Evolutionary conservation across 768 basidiomycete genomes (phyloP).

Genomic region (Naganishia onofrii): DNA sequence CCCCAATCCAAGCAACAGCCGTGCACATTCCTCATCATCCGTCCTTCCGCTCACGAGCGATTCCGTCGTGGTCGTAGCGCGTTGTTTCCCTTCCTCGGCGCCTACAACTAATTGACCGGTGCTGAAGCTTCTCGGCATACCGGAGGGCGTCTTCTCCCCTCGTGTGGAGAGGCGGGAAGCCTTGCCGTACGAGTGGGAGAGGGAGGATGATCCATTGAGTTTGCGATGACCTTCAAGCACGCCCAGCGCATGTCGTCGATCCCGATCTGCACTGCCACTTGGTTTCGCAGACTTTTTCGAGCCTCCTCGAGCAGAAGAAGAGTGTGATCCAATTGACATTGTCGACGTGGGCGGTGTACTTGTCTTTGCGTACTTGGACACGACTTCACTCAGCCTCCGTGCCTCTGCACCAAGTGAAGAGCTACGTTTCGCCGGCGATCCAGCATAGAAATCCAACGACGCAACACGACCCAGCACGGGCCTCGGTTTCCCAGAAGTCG

Average conservation of each 20-base stretch:
- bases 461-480: constrained; percentile 25
- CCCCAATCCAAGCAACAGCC: constrained; percentile 31
- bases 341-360: constrained; percentile 19
- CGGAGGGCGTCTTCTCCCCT: not conserved
- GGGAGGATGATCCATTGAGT: constrained; percentile 9
- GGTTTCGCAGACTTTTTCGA: not conserved
- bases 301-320: not conserved
- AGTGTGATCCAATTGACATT: not conserved
- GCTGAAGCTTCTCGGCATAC: constrained; percentile 9
- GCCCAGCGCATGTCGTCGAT: constrained; percentile 13
- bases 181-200: constrained; percentile 3
- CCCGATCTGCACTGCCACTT: not conserved
- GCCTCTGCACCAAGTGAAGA: constrained; percentile 24
- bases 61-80: not conserved
- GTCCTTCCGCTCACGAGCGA: not conserved
- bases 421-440: constrained; percentile 32
- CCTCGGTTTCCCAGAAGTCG: not conserved
- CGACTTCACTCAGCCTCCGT: constrained; percentile 24
- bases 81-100: not conserved
- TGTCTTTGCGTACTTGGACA: constrained; percentile 12
- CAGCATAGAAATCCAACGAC: constrained; percentile 32
- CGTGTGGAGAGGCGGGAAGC: not conserved
- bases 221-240: constrained; percentile 6
- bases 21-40: constrained; percentile 32
- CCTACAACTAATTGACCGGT: not conserved